Evolutionary conservation across 2,329 filamentous ascomycete species (phyloP).

Genomic region (Diaporthe destruens): DNA sequence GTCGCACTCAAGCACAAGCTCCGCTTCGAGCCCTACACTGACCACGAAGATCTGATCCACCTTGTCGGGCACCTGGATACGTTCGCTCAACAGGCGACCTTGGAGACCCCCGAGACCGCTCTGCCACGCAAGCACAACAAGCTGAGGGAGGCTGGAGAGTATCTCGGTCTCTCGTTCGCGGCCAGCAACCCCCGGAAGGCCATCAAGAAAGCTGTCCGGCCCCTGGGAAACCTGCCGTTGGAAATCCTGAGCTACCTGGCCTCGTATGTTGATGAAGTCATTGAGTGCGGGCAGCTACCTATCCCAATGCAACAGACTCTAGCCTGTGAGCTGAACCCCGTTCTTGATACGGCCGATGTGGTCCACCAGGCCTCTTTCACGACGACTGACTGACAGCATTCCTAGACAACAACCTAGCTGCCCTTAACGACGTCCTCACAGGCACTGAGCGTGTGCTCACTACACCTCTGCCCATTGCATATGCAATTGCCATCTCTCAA

Average conservation of each 20-base stretch:
- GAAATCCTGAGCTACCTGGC: constrained; percentile 77
- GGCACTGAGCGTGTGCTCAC: constrained; percentile 80
- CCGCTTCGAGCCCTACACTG: constrained; percentile 78
- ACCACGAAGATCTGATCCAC: constrained; percentile 74
- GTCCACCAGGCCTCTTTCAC: background rate
- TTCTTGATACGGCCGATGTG: background rate
- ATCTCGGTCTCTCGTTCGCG: constrained; percentile 76
- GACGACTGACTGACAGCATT: background rate
- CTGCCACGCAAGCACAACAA: constrained; percentile 48
- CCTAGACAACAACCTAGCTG: constrained; percentile 58
- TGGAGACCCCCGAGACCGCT: constrained; percentile 54
- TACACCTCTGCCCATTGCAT: constrained; percentile 79
- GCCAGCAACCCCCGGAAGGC: constrained; percentile 77
- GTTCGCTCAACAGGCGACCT: constrained; percentile 65
- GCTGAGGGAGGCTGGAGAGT: constrained; percentile 71
- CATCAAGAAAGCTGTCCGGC: constrained; percentile 74
- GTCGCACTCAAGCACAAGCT: constrained; percentile 79
- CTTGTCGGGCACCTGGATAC: constrained; percentile 76
- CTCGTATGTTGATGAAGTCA: constrained; percentile 69
- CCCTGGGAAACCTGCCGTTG: constrained; percentile 78
- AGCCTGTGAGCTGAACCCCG: constrained; percentile 55
- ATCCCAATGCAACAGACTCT: constrained; percentile 65
- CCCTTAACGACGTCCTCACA: constrained; percentile 74
- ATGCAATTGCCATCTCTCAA: constrained; percentile 81
- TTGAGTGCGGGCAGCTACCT: constrained; percentile 62